Base-by-base conservation (phyloP, 805 yeast genomes). In the Candida tallmaniae region DNA sequence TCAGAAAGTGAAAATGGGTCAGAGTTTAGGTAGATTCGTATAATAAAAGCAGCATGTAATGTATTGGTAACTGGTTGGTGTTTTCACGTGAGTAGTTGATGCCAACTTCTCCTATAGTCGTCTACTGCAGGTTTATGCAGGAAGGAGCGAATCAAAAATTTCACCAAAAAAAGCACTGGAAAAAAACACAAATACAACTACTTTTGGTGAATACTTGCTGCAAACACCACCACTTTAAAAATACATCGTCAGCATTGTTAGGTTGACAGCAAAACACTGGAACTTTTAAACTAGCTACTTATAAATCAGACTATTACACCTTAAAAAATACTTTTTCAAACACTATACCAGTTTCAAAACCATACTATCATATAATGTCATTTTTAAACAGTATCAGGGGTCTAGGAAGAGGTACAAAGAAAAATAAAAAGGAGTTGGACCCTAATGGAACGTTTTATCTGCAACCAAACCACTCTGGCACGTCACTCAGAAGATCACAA, bases 1-100 rank as follows among this genome's bases (percentile, higher is more conserved):
- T n/a, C 80, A 87, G 46, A 73, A 67, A 44, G 88, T 93, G 30
- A 78, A 79, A 54, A 78, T 90, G 78, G 98, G 98, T 9, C 82
- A 90, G 62, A 51, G 74, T 8, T 62, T 89, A 29, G 96, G 96
- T 16, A 60, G 48, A 6, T 64, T 65, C 40, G 57, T 41, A 7
- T 39, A 31, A 26, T 8, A 27, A n/a, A n/a, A n/a, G n/a, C n/a
- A n/a, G n/a, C n/a, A n/a, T n/a, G n/a, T n/a, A n/a, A n/a, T n/a
- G n/a, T n/a, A n/a, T n/a, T n/a, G n/a, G n/a, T n/a, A n/a, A n/a
- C n/a, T n/a, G n/a, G n/a, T n/a, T n/a, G n/a, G n/a, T n/a, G n/a
- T n/a, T n/a, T n/a, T n/a, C n/a, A n/a, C n/a, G n/a, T n/a, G n/a
- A n/a, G n/a, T n/a, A n/a, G n/a, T n/a, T n/a, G n/a, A n/a, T n/a